Percentiles rank a stretch among this genome's conserved stretches.
Evolutionary conservation across 2,329 filamentous ascomycete genomes (phyloP).

Genomic region (Cytospora piceae): DNA sequence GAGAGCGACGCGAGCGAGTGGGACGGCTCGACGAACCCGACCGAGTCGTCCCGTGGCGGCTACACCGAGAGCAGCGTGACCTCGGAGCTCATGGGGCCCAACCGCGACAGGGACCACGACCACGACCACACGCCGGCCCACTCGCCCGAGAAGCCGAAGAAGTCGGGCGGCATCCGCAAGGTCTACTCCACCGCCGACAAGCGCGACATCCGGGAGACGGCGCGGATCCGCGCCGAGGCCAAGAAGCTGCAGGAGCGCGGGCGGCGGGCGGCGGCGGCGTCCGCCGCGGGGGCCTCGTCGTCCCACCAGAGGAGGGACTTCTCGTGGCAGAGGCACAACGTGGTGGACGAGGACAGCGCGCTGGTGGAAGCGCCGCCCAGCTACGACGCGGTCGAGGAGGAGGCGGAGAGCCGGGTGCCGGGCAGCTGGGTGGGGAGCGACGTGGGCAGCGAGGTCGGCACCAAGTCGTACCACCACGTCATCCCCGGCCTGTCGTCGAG

Average conservation of each 20-base stretch:
- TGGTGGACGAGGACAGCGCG: constrained; percentile 24
- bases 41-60: constrained; percentile 53
- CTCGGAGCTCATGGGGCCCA: constrained; percentile 58
- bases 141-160: constrained; percentile 52
- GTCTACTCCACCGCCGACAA: constrained; percentile 65
- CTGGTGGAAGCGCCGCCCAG: constrained; percentile 31
- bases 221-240: constrained; percentile 61
- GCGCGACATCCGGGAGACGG: constrained; percentile 54
- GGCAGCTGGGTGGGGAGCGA: constrained; percentile 47
- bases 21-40: constrained; percentile 73
- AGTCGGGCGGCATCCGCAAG: constrained; percentile 57
- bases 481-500: constrained; percentile 53
- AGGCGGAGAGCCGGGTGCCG: constrained; percentile 39
- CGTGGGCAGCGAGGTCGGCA: constrained; percentile 54
- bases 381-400: constrained; percentile 30
- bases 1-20: constrained; percentile 77
- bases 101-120: constrained; percentile 38
- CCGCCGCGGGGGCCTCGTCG: constrained; percentile 42
- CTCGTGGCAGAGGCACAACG: constrained; percentile 30
- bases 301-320: constrained; percentile 35
- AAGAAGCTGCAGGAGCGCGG: constrained; percentile 58
- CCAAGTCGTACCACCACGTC: constrained; percentile 60
- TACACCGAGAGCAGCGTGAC: constrained; percentile 51
- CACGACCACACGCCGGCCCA: constrained; percentile 60
- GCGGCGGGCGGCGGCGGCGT: constrained; percentile 49